Evolutionary conservation across 257 asterid species (phyloP), one percentile per base, ranked within the genome.

Genomic region (Eustoma russellianum): DNA sequence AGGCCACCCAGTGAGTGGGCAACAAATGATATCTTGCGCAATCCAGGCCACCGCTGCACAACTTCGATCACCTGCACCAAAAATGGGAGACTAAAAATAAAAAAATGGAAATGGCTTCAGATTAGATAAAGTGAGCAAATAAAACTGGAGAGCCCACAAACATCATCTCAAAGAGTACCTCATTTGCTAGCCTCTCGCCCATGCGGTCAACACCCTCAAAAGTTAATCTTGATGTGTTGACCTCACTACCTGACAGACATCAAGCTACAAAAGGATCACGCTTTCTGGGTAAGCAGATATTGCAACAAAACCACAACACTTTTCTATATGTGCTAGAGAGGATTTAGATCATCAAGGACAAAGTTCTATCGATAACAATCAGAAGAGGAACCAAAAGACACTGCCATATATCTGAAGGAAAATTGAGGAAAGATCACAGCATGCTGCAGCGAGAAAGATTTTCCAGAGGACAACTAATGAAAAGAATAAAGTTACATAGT

Each of bases 1-100:
- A 88, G 97, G 53, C 97, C 97, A 45, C 97, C 97, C 67, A 88
- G 75, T 28, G 97, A 88, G 70, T 88, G 97, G 68, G 95, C 87
- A 65, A 88, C 94, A 57, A 88, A 83, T 41, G 97, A 88, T 63
- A 88, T 83, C 66, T 79, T 88, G 66, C 41, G 46, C 66, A 83
- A 73, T 17, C 87, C 94, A 50, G 73, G 89, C 94, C 92, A 78
- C 13, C 70, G 81, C 55, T 66, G 73, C 50, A 88, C 68, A 54
- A 85, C 95, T 63, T 70, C 82, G 65, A 75, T 65, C 75, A 88
- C 97, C 97, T 88, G 81, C 81, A 68, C 85, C 75, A 78, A 63
- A 80, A 61, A 64, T 60, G 72, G 60, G 52, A 57, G 30, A 24
- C 1, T 24, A 24, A 24, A 24, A 24, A 19, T 19, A 19, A 19